Evolutionary conservation across 164 flowering plant species (phyloP).

Genomic region (Nelumbo lutea): DNA sequence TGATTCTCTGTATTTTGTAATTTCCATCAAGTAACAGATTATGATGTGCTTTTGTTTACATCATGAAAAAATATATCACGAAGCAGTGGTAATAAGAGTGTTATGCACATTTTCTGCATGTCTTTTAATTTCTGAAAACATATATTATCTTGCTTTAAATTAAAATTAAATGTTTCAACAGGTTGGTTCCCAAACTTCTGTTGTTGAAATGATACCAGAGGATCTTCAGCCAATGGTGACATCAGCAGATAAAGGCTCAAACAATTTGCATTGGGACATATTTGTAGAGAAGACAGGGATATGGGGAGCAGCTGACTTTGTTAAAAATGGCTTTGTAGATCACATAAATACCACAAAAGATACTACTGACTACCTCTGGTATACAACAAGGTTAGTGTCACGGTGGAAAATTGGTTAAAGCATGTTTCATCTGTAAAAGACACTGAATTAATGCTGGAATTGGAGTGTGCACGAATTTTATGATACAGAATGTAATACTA

Average conservation of each 20-base stretch:
- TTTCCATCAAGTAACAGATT: too few species aligned
- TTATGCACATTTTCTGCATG: background rate
- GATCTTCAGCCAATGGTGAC: constrained; percentile 34
- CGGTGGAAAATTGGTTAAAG: background rate
- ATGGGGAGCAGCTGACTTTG: constrained; percentile 77
- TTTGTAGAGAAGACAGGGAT: constrained; percentile 73
- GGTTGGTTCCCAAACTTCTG: constrained; percentile 66
- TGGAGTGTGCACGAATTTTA: background rate
- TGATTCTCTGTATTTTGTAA: too few species aligned
- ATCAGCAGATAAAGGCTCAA: constrained; percentile 28
- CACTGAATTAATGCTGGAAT: too few species aligned
- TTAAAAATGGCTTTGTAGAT: constrained; percentile 66
- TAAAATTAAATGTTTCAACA: constrained; percentile 25
- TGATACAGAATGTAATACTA: too few species aligned
- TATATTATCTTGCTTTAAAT: background rate
- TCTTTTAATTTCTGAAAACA: background rate
- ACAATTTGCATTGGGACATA: constrained; percentile 64
- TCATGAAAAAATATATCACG: too few species aligned
- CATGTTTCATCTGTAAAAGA: background rate
- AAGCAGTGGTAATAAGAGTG: background rate
- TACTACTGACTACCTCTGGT: constrained; percentile 95
- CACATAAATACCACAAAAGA: constrained; percentile 91
- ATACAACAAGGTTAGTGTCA: constrained; percentile 73
- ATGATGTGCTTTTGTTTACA: too few species aligned
- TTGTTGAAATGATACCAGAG: constrained; percentile 75